phyloP scores from a whole-genome alignment of 2,329 filamentous ascomycete species.

The Knoxdaviesia capensis region DNA sequence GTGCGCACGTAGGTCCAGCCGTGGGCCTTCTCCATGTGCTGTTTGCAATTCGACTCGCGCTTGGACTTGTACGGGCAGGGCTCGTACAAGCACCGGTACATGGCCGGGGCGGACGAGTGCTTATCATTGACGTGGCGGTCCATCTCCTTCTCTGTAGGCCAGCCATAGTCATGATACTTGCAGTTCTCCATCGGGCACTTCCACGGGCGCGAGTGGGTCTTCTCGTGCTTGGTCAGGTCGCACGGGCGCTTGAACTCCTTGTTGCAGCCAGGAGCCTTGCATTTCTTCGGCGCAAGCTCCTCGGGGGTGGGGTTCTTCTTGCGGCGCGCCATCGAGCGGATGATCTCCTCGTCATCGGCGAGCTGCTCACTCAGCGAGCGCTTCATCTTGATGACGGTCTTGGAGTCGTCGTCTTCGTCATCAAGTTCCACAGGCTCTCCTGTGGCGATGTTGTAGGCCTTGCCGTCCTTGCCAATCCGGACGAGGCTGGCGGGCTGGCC shows the following conservation, averaged over 20 bases:
- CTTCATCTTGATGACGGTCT: conserved; percentile 34
- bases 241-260: conserved; percentile 96
- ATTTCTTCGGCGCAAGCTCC: conserved; percentile 62
- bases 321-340: conserved; percentile 84
- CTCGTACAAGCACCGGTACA: conserved; percentile 67
- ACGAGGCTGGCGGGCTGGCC: conserved; percentile 72
- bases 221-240: conserved; percentile 94
- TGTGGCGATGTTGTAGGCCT: conserved; percentile 58
- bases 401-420: conserved; percentile 16
- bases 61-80: conserved; percentile 89
- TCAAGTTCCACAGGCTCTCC: conserved; percentile 38
- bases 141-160: conserved; percentile 95
- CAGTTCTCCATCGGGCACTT: conserved; percentile 70
- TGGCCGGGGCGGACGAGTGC: conserved; percentile 59
- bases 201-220: conserved; percentile 91
- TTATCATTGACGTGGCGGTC: conserved; percentile 94
- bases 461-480: conserved; percentile 60
- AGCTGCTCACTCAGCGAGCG: conserved; percentile 47
- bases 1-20: conserved; percentile 79
- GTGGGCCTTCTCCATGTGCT: conserved; percentile 97
- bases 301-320: conserved; percentile 84
- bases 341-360: conserved; percentile 62
- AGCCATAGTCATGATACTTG: conserved; percentile 80
- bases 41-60: conserved; percentile 90
- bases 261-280: conserved; percentile 54